Evolutionary conservation across 495 filamentous ascomycete genomes (phyloP).

Genomic region (Tirmania nivea): DNA sequence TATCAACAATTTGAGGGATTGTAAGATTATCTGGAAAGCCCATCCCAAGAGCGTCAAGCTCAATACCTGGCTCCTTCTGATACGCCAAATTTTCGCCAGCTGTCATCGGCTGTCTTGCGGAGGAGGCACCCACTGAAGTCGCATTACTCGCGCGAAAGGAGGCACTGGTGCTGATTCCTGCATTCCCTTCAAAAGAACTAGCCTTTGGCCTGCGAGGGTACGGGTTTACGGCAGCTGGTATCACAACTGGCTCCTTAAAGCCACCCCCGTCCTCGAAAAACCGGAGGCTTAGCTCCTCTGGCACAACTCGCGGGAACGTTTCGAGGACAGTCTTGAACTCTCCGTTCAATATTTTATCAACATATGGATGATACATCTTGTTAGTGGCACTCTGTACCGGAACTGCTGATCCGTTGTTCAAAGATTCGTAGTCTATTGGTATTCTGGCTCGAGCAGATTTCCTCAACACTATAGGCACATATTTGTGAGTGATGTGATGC

Average conservation of each 20-base stretch:
- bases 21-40: conserved; percentile 48
- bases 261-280: conserved; percentile 40
- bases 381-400: conserved; percentile 47
- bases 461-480: conserved; percentile 1
- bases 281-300: conserved; percentile 44
- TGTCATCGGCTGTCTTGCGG: background rate
- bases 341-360: conserved; percentile 47
- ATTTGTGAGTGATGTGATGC: background rate
- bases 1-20: conserved; percentile 40
- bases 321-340: conserved; percentile 41
- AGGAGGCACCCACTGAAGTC: background rate
- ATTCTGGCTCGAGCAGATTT: conserved; percentile 33
- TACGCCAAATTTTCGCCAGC: conserved; percentile 7
- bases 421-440: conserved; percentile 52
- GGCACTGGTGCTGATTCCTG: background rate
- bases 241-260: conserved; percentile 51
- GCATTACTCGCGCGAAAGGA: background rate
- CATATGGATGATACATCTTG: conserved; percentile 50
- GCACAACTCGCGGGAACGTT: conserved; percentile 42
- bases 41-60: conserved; percentile 47
- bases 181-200: background rate
- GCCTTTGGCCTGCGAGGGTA: conserved; percentile 15
- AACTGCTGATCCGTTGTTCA: conserved; percentile 39
- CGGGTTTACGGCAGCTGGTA: conserved; percentile 46
- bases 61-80: background rate